Percentiles rank a stretch among this genome's conserved stretches.
Evolutionary conservation across 768 basidiomycete species (phyloP).

Genomic region (Pisolithus microcarpus): DNA sequence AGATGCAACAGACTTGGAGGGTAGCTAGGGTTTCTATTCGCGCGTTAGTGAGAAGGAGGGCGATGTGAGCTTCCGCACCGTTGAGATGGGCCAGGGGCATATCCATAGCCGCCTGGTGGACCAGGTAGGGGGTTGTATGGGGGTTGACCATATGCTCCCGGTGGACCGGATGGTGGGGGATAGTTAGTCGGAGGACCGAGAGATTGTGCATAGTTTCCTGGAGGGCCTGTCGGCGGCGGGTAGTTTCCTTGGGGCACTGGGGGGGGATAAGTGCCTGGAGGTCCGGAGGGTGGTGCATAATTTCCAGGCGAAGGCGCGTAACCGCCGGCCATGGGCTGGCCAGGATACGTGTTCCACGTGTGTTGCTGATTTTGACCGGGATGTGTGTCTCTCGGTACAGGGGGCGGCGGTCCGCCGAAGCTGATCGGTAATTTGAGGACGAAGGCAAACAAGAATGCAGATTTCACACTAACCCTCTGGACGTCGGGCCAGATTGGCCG

Average conservation of each 20-base stretch:
- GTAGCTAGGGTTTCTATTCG: constrained; percentile 5
- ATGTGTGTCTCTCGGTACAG: constrained; percentile 27
- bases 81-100: constrained; percentile 2
- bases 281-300: constrained; percentile 14
- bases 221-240: too few relatives aligned
- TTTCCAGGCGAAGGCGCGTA: constrained; percentile 11
- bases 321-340: constrained; percentile 15
- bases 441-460: not conserved
- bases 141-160: too few relatives aligned
- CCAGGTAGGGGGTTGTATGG: not conserved
- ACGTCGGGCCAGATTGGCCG: constrained; percentile 1
- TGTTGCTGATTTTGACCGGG: constrained; percentile 37
- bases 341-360: constrained; percentile 20
- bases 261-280: constrained; percentile 9
- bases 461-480: constrained; percentile 10
- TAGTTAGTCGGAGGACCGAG: too few relatives aligned
- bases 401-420: constrained; percentile 16
- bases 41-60: not conserved
- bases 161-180: too few relatives aligned
- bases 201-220: too few relatives aligned
- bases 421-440: not conserved
- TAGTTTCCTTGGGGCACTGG: constrained; percentile 4
- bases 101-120: constrained; percentile 5
- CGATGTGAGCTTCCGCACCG: not conserved
- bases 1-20: constrained; percentile 1